A percentile compares a stretch with the other conserved stretches of the same genome.
These are phyloP conservation scores for Ilyonectria destructans DNA, from an alignment of 2,329 filamentous ascomycete genomes.

Conservation along the genomic window DNA sequence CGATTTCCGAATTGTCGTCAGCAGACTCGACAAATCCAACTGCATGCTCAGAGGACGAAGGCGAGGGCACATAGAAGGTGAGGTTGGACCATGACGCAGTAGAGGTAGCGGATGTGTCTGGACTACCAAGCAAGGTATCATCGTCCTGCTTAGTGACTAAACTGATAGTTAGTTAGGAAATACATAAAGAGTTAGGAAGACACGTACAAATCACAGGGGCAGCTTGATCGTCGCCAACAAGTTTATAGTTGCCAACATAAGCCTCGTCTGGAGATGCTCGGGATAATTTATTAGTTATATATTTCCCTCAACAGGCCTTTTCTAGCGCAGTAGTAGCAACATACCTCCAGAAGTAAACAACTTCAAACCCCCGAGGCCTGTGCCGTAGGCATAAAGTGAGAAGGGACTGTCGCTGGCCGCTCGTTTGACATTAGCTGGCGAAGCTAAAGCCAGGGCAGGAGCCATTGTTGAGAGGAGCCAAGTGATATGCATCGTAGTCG, in stretches of 20 bases:
- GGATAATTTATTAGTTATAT: neutral
- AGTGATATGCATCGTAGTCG: neutral
- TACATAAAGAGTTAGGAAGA: neutral
- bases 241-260: constrained; percentile 13
- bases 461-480: neutral
- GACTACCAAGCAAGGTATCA: constrained; percentile 8
- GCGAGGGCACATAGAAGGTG: constrained; percentile 17
- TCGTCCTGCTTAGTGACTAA: constrained; percentile 13
- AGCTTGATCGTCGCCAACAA: constrained; percentile 4
- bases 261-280: neutral
- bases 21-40: constrained; percentile 9
- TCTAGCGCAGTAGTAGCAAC: neutral
- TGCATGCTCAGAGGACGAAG: constrained; percentile 8
- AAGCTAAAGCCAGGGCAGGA: neutral
- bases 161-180: neutral
- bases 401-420: constrained; percentile 6
- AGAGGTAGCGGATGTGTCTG: constrained; percentile 3
- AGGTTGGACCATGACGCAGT: constrained; percentile 13
- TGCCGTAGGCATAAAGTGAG: constrained; percentile 21
- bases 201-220: constrained; percentile 15
- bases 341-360: constrained; percentile 19
- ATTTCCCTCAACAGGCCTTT: neutral
- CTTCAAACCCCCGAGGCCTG: constrained; percentile 8
- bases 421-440: neutral
- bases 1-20: neutral